Evolutionary conservation across 352 stramenopile genomes (phyloP).

Genomic region (Phytophthora cryptogea): DNA sequence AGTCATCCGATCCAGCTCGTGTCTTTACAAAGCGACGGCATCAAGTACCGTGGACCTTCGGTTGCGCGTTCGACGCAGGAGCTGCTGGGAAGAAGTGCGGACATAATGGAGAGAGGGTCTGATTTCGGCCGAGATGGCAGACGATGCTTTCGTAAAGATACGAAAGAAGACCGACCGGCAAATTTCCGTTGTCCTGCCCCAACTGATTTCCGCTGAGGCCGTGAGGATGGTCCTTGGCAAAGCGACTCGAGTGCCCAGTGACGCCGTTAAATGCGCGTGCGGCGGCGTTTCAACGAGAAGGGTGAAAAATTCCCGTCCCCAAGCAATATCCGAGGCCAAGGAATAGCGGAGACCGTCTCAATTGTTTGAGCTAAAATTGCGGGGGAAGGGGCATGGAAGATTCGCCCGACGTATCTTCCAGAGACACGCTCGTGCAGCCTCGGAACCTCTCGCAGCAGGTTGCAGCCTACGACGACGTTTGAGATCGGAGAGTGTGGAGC

Average conservation of each 20-base stretch:
- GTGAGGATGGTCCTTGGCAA: neutral
- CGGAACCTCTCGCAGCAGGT: no score
- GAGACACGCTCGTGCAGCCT: conserved; percentile 20
- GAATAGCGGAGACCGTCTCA: conserved; percentile 12
- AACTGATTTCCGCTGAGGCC: conserved; percentile 15
- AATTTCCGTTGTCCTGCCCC: neutral
- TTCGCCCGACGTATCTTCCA: conserved; percentile 11
- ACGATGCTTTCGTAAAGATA: conserved; percentile 5
- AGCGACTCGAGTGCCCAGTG: conserved; percentile 6
- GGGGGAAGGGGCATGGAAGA: conserved; percentile 17
- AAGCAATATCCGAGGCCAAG: neutral
- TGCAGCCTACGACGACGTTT: no score
- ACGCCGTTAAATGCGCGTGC: conserved; percentile 10
- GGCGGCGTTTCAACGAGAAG: conserved; percentile 11
- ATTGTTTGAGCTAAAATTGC: conserved; percentile 15
- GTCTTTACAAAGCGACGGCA: conserved; percentile 17
- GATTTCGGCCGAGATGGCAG: neutral
- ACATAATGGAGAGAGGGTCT: conserved; percentile 7
- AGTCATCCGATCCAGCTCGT: conserved; percentile 17
- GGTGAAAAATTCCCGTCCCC: conserved; percentile 4
- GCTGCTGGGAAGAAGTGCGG: neutral
- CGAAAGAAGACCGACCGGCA: neutral
- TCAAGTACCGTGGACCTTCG: conserved; percentile 18
- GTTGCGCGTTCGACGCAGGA: neutral
- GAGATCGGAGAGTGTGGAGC: no score